A percentile compares a stretch with the other conserved stretches of the same genome.
Conservation (phyloP, 2,329 filamentous ascomycete genomes). For the Scedosporium boydii region DNA sequence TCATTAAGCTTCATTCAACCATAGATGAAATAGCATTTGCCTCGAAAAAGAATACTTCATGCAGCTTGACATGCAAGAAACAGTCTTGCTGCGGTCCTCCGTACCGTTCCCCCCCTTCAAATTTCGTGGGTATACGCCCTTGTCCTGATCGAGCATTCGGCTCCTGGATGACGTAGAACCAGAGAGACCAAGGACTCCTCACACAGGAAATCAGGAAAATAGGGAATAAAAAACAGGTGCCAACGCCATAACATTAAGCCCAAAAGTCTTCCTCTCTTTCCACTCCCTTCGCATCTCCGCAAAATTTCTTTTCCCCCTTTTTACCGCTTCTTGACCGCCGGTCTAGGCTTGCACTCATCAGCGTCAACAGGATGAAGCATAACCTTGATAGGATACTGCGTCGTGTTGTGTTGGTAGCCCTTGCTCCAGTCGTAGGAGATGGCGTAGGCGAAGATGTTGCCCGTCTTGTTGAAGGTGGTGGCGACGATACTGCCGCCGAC, state of each 20-base stretch:
- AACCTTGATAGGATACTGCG: conserved; percentile 66
- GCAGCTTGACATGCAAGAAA: background rate
- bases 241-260: background rate
- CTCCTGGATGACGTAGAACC: background rate
- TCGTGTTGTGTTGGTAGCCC: conserved; percentile 78
- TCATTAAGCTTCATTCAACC: background rate
- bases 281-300: background rate
- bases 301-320: background rate
- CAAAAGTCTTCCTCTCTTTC: background rate
- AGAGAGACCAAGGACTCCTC: background rate
- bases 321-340: conserved; percentile 25
- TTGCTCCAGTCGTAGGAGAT: conserved; percentile 98
- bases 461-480: conserved; percentile 83
- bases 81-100: background rate
- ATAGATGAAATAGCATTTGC: too few species aligned
- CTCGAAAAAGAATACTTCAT: too few species aligned
- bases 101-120: background rate
- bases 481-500: conserved; percentile 81
- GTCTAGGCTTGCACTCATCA: conserved; percentile 54
- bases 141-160: background rate
- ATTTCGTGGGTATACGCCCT: background rate
- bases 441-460: conserved; percentile 78
- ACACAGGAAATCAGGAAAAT: background rate
- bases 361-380: conserved; percentile 69
- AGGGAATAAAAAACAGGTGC: background rate